These are phyloP conservation scores for Colletotrichum eremochloae DNA, from an alignment of 2,329 filamentous ascomycete species.

Conservation along the genomic window DNA sequence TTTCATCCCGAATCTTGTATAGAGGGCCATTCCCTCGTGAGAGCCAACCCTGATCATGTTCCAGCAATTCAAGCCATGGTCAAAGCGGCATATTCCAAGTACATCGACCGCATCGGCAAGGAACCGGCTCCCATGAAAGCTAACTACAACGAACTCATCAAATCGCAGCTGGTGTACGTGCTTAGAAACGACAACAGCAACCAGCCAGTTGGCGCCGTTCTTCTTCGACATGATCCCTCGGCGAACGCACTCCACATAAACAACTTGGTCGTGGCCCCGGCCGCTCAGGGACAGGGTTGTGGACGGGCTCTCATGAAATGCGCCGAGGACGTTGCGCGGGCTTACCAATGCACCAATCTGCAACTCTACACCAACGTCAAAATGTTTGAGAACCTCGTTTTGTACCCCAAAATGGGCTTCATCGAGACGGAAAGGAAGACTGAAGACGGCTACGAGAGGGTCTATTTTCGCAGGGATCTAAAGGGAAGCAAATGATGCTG, in stretches of 20 bases:
- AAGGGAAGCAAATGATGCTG: neutral
- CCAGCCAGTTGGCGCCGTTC: neutral
- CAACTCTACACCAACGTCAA: conserved; percentile 18
- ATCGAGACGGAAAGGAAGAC: conserved; percentile 48
- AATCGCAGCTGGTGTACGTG: conserved; percentile 46
- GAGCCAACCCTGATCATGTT: conserved; percentile 41
- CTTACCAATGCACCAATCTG: neutral
- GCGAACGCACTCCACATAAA: neutral
- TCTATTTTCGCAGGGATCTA: conserved; percentile 52
- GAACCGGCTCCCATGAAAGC: conserved; percentile 53
- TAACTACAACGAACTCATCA: conserved; percentile 50
- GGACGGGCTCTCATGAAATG: neutral
- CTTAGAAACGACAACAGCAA: conserved; percentile 27
- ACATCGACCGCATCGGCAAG: conserved; percentile 52
- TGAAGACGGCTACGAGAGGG: conserved; percentile 52
- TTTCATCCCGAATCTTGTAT: neutral
- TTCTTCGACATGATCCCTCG: neutral
- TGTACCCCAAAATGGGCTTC: conserved; percentile 48
- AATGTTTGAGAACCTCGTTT: conserved; percentile 49
- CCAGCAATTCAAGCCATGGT: conserved; percentile 50
- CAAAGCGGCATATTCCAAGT: conserved; percentile 51
- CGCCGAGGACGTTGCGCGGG: conserved; percentile 1
- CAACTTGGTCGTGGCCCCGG: conserved; percentile 7
- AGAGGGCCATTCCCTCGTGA: neutral
- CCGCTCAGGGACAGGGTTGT: conserved; percentile 3